phyloP scores from a whole-genome alignment of 495 filamentous ascomycete species.

The Lasiosphaeria hispida region DNA sequence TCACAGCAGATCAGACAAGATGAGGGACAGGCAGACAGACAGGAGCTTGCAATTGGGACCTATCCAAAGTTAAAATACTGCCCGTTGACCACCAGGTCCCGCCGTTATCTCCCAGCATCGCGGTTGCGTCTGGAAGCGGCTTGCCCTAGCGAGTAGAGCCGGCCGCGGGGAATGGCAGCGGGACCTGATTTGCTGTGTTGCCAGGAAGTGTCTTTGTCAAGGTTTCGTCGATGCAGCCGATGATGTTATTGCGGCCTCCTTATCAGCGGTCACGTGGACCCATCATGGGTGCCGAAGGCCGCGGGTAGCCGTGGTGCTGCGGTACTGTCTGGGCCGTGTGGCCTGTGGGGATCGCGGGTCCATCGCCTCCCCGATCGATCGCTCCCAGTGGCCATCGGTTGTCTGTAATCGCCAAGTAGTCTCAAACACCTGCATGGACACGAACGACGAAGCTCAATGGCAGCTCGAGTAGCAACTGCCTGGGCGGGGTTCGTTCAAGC shows the following conservation, averaged over 20 bases:
- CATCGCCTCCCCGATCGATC: conserved; percentile 10
- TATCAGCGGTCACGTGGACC: conserved; percentile 30
- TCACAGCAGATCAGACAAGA: background rate
- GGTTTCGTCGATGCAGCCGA: conserved; percentile 25
- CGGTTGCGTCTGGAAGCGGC: background rate
- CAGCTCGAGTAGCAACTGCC: background rate
- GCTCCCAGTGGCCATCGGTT: background rate
- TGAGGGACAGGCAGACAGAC: background rate
- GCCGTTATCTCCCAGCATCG: conserved; percentile 19
- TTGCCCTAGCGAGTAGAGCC: background rate
- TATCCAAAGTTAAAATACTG: background rate
- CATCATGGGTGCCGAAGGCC: conserved; percentile 19
- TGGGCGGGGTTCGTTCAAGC: conserved; percentile 1
- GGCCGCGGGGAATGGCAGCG: background rate
- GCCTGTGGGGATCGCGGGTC: too few species aligned
- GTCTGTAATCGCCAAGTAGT: background rate
- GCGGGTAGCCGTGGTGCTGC: conserved; percentile 28
- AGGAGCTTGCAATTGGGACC: background rate
- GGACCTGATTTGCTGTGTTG: conserved; percentile 17
- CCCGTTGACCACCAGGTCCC: background rate
- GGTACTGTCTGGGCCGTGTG: conserved; percentile 11
- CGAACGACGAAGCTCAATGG: conserved; percentile 7
- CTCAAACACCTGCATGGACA: conserved; percentile 2
- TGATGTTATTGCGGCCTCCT: conserved; percentile 33
- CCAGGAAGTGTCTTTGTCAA: conserved; percentile 24